Conservation (phyloP, 169 alveolate species). For the Plasmodium malariae region DNA sequence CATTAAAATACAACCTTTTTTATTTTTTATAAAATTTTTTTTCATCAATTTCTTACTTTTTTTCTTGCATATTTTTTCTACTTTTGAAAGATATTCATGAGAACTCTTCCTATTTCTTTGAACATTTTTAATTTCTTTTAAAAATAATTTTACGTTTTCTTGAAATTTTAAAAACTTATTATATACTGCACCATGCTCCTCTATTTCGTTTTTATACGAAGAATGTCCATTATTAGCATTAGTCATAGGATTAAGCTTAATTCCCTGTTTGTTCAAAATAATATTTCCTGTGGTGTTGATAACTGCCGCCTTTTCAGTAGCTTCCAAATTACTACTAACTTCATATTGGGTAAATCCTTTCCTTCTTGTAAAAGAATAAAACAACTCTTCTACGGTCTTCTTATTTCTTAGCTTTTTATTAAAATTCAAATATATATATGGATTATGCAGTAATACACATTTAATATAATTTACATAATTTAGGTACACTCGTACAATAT, state of each 20-base stretch:
- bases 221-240: not conserved
- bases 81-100: not conserved
- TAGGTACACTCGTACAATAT: slow-evolving; percentile 24
- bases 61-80: slow-evolving; percentile 12
- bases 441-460: slow-evolving; percentile 55
- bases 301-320: not conserved
- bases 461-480: slow-evolving; percentile 50
- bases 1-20: not conserved
- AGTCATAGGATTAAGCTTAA: not conserved
- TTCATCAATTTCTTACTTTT: not conserved
- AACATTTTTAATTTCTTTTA: slow-evolving; percentile 28
- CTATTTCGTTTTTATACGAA: slow-evolving; percentile 1
- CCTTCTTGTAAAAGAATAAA: slow-evolving; percentile 27
- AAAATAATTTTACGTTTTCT: slow-evolving; percentile 43
- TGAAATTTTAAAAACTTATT: slow-evolving; percentile 29
- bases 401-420: slow-evolving; percentile 15
- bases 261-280: not conserved
- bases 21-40: not conserved
- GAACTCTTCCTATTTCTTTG: slow-evolving; percentile 3
- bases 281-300: not conserved
- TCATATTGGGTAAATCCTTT: not conserved
- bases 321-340: not conserved
- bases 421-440: slow-evolving; percentile 29
- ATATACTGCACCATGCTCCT: slow-evolving; percentile 13
- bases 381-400: slow-evolving; percentile 21